Evolutionary conservation across 2,329 filamentous ascomycete genomes (phyloP), one percentile per base, ranked within the genome.

Genomic region (Emergomyces pasteurianus): DNA sequence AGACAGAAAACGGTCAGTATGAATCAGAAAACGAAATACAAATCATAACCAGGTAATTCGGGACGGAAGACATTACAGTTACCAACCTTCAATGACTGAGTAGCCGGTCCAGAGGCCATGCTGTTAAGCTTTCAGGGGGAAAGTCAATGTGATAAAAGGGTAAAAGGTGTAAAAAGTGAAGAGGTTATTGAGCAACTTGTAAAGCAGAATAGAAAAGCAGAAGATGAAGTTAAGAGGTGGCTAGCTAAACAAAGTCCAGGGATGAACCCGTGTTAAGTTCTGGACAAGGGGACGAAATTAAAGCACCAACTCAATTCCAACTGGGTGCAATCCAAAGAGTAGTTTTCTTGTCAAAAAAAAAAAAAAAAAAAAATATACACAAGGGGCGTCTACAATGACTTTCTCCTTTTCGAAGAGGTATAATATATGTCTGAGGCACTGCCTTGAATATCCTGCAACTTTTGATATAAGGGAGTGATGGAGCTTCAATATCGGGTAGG

Each of bases 41-140:
- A n/a, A 54, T 38, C 50, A 36, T 70, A 66, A 62, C 56, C 61
- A 43, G 54, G 52, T n/a, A 49, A n/a, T 62, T 28, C 12, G 40
- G 60, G n/a, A 18, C 31, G 34, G 38, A 14, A 42, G 34, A 18
- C 18, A 9, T 46, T 63, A 53, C 54, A 62, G 53, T 50, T 60
- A 56, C 80, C 68, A 80, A 94, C 90, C 89, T 96, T 95, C 74
- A 95, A 80, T 69, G 90, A 95, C 80, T 95, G 90, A 72, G 92
- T 92, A 71, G 88, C 88, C 64, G 87, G 88, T 76, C 87, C 86
- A 71, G 89, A 87, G 83, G 92, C 92, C 81, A 84, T 87, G 66
- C 65, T 64, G 42, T 59, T 43, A 28, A 43, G 40, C 62, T 56
- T 61, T 54, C 64, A 58, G 49, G 58, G 54, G 61, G 66, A 58